Base-by-base conservation (phyloP, 129 eudicot species). In the Tagetes patula region DNA sequence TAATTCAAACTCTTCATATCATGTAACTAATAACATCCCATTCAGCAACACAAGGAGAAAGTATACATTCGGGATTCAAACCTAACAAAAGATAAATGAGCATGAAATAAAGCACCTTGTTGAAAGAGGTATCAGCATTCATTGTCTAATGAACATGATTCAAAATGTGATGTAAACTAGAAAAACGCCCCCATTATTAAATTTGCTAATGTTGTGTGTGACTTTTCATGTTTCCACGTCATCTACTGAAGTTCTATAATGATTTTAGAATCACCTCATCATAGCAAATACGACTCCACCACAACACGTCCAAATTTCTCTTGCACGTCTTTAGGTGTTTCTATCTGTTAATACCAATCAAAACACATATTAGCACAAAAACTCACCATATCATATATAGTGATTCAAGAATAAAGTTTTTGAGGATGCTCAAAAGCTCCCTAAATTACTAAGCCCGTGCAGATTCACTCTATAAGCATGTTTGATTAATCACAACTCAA, bases 261-360 rank as follows among this genome's bases (percentile, higher is more conserved):
- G 67, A 36, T 0, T 34, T 59, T 60, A 49, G 30, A 70, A 54
- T 50, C 62, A 68, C 34, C 78, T 81, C 52, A 79, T 88, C 76
- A 92, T 52, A 94, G 82, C 81, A 94, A 77, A 79, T 94, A 86
- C 31, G 98, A 90, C 75, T 87, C 96, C 20, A 84, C 98, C 13
- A 94, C 98, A 66, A 92, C 89, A 74, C 98, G 84, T 38, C 98
- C 96, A 60, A 93, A 93, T 87, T 93, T 93, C 84, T 93, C 89
- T 80, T 93, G 89, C 64, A 93, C 89, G 49, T 93, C 98, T 77
- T 87, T 93, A 37, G 96, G 96, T 47, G 96, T 94, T 84, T 94
- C 98, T 55, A 94, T 87, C 98, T 94, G 89, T 7, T 73, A 31
- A 80, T 32, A 70, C 32, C 13, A 47, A 61, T 43, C 38, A 78